A percentile compares a stretch with the other conserved stretches of the same genome.
These are phyloP conservation scores for Suhomyces xylopsoci DNA, from an alignment of 805 yeast species.

Conservation along the genomic window DNA sequence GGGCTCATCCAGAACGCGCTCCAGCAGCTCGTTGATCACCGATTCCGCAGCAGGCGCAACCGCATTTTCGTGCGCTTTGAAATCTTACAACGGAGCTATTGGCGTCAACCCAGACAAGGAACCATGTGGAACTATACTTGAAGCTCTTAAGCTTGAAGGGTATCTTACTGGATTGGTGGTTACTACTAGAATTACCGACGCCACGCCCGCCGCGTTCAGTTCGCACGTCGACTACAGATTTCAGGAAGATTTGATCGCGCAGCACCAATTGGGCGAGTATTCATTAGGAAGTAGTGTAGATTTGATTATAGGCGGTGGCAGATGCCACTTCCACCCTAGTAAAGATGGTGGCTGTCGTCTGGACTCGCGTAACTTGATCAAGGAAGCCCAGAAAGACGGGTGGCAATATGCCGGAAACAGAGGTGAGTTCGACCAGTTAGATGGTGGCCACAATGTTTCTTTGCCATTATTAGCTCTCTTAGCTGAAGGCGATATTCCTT, in stretches of 20 bases:
- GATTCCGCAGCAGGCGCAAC: slow-evolving; percentile 98
- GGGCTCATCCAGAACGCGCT: slow-evolving; percentile 83
- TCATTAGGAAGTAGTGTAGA: slow-evolving; percentile 79
- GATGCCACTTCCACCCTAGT: slow-evolving; percentile 72
- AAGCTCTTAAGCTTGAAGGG: slow-evolving; percentile 80
- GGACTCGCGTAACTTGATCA: slow-evolving; percentile 67
- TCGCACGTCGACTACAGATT: slow-evolving; percentile 73
- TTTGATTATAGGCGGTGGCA: slow-evolving; percentile 87
- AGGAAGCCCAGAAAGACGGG: slow-evolving; percentile 57
- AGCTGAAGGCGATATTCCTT: slow-evolving; percentile 78
- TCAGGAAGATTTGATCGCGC: slow-evolving; percentile 83
- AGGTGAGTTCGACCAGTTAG: slow-evolving; percentile 51
- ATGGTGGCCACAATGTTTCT: slow-evolving; percentile 57
- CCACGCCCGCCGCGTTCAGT: slow-evolving; percentile 90
- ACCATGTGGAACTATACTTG: slow-evolving; percentile 90
- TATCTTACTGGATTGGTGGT: slow-evolving; percentile 87
- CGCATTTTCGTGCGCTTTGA: slow-evolving; percentile 81
- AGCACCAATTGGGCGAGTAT: slow-evolving; percentile 79
- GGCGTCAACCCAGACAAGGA: slow-evolving; percentile 65
- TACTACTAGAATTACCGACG: slow-evolving; percentile 89
- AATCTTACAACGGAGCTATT: slow-evolving; percentile 87
- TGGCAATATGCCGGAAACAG: slow-evolving; percentile 65
- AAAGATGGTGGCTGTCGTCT: slow-evolving; percentile 55
- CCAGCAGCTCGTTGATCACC: slow-evolving; percentile 73
- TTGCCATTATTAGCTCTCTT: slow-evolving; percentile 77